A percentile compares a stretch with the other conserved stretches of the same genome.
Conservation (phyloP, 257 asterid genomes). For the Solanum sejunctum region DNA sequence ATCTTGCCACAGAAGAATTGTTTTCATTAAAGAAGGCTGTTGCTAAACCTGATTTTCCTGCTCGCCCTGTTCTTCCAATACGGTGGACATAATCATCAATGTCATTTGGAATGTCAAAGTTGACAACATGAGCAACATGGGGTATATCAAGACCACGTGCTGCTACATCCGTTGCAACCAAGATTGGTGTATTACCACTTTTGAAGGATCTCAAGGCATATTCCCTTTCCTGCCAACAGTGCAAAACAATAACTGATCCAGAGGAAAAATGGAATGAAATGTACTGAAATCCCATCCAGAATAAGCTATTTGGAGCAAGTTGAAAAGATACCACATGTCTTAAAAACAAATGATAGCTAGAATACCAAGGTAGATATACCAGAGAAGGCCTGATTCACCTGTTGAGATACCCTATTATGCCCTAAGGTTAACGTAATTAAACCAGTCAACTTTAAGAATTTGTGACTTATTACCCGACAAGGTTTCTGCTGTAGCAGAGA, state of each 20-base stretch:
- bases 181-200: slow-evolving; percentile 73
- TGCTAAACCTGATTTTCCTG: slow-evolving; percentile 82
- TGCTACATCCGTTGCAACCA: slow-evolving; percentile 93
- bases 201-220: slow-evolving; percentile 77
- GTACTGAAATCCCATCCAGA: background rate
- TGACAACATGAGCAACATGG: slow-evolving; percentile 88
- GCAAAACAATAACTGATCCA: background rate
- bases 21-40: slow-evolving; percentile 88
- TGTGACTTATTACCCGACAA: background rate
- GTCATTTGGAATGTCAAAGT: slow-evolving; percentile 89
- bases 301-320: background rate
- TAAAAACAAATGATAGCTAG: background rate
- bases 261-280: background rate
- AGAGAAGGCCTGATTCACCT: background rate
- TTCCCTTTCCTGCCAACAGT: slow-evolving; percentile 66
- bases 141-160: slow-evolving; percentile 99
- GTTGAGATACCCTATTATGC: background rate
- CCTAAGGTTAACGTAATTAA: background rate
- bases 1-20: slow-evolving; percentile 58
- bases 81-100: slow-evolving; percentile 95
- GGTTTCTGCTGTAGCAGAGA: background rate
- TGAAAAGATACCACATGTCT: background rate
- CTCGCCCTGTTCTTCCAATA: slow-evolving; percentile 90
- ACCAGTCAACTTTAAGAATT: background rate
- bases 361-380: background rate